Evolutionary conservation across 768 basidiomycete genomes (phyloP), one percentile per base, ranked within the genome.

Genomic region (Podaxis sp.): DNA sequence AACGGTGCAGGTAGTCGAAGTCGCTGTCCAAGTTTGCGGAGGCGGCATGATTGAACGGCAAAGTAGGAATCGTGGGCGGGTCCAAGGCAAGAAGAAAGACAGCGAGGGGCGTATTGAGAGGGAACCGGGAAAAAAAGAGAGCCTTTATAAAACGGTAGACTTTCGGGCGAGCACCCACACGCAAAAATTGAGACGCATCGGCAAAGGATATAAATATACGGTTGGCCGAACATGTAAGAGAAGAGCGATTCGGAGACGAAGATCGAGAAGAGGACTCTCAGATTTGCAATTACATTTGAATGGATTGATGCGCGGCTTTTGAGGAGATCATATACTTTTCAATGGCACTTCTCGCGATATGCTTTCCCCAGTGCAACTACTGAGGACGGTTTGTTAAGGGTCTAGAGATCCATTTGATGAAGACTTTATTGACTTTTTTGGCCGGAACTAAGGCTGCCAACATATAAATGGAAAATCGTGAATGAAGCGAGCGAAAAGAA

Each of bases 1-100:
- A n/a, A 68, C 51, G 17, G 71, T 72, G 53, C 69, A 28, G 5
- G 55, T 56, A 20, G 61, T 55, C 3, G 54, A 56, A 22, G 37
- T 55, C 24, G 54, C 7, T 11, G 46, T 30, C 61, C 61, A 62
- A 52, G 37, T 62, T 26, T 26, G 61, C 11, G 61, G 46, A 17
- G 36, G 13, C 2, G 53, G 44, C 51, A 62, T 56, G 24, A n/a
- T 33, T 36, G 66, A 58, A 52, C 46, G 40, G 66, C 56, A 54
- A 50, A 26, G 56, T 36, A 13, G 7, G 50, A 26, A 8, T 30
- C 4, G 2, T 0, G 10, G 33, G 2, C 33, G 1, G 8, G 33
- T 33, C 8, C 10, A 33, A 30, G 2, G n/a, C 15, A 58, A 44
- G 20, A 26, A 30, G 22, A 33, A 17, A 48, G 12, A 8, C 15